Evolutionary conservation across 2,329 filamentous ascomycete species (phyloP), one percentile per base, ranked within the genome.

Genomic region (Talaromyces marneffei): DNA sequence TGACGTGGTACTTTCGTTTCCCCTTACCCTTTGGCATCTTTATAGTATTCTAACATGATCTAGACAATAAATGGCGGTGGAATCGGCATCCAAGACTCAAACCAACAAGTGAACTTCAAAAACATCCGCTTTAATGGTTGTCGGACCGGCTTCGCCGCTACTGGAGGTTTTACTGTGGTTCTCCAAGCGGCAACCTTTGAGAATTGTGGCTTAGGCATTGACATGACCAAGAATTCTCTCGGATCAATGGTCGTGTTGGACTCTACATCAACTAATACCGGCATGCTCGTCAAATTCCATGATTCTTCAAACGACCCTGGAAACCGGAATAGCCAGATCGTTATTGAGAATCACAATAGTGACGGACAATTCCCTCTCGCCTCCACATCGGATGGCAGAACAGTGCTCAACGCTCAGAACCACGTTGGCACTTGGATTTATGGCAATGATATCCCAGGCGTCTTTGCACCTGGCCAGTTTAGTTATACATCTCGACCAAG

Each of bases 51-150:
- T n/a, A n/a, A n/a, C n/a, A n/a, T n/a, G n/a, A n/a, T n/a, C n/a
- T n/a, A 69, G 48, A 64, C 40, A 8, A 62, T 74, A 57, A 65
- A 62, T 27, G 71, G 71, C 3, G 72, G 72, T 16, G 64, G 62
- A 3, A 62, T 72, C 18, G 72, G 71, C 18, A 73, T 74, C 63
- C 66, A 68, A 42, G 64, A 72, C 20, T 68, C 61, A 40, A 71
- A 72, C 14, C 72, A 74, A 54, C 72, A 74, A 59, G 71, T 71
- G 68, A 69, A 71, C 8, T 70, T 74, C 62, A 85, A 84, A 70
- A 71, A 75, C 1, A 71, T 78, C 37, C 82, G 76, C 67, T 88
- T 86, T 74, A 83, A 78, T 62, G 87, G 87, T 66, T 88, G 86
- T 68, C 82, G 80, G 2, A 79, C 78, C 1, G 70, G 75, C 0